Conservation (phyloP, 768 basidiomycete genomes). For the Dentipellis sp. region DNA sequence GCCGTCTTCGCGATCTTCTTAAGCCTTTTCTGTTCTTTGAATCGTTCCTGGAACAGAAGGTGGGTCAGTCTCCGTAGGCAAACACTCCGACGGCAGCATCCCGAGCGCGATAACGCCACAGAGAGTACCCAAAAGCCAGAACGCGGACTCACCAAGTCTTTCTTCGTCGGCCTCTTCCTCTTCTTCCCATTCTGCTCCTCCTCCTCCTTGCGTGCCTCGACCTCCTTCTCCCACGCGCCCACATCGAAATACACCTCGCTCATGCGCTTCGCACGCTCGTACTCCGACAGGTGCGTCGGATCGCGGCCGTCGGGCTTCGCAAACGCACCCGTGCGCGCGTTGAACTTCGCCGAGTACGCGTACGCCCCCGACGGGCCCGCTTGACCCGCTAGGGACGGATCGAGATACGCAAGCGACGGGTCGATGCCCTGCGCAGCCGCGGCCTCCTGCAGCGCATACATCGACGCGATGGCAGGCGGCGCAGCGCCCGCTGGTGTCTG, state of each 20-base stretch:
- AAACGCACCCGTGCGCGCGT: constrained; percentile 74
- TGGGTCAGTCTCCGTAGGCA: constrained; percentile 1
- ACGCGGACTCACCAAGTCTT: constrained; percentile 61
- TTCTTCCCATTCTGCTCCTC: constrained; percentile 57
- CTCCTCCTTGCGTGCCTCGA: constrained; percentile 39
- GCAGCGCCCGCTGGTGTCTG: constrained; percentile 3
- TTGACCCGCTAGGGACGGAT: constrained; percentile 50
- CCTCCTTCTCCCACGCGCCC: constrained; percentile 65
- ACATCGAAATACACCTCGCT: constrained; percentile 85
- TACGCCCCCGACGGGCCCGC: constrained; percentile 28
- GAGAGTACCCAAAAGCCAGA: background rate
- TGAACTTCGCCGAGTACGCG: constrained; percentile 61
- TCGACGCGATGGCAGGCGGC: constrained; percentile 24
- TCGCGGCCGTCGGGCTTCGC: constrained; percentile 57
- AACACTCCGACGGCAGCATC: background rate
- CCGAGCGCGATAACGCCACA: too few relatives aligned
- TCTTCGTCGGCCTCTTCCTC: constrained; percentile 72
- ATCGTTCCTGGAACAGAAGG: constrained; percentile 52
- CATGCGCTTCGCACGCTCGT: constrained; percentile 77
- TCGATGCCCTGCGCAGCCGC: constrained; percentile 77
- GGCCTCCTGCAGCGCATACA: constrained; percentile 50
- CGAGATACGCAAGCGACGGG: constrained; percentile 70
- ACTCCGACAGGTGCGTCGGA: constrained; percentile 71
- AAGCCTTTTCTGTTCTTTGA: constrained; percentile 70
- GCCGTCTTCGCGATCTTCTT: constrained; percentile 88